Conservation (phyloP, 805 yeast species). For the Ogataea parapolymorpha region DNA sequence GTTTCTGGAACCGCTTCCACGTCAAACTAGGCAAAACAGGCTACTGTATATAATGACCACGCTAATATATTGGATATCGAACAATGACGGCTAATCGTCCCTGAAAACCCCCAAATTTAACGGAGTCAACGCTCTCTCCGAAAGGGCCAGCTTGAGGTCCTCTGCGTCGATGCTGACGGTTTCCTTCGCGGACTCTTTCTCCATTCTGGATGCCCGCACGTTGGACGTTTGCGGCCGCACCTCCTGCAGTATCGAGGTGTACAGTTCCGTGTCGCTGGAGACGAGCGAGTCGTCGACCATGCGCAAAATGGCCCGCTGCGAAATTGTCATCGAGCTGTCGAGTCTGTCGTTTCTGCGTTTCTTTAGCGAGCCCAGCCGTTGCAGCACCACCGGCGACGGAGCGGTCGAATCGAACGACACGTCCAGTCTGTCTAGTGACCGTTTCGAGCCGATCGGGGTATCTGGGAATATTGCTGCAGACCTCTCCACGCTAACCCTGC, state of each 20-base stretch:
- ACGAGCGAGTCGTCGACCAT: conserved; percentile 40
- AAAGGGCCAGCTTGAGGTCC: conserved; percentile 29
- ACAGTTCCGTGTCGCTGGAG: conserved; percentile 34
- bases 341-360: conserved; percentile 29
- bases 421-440: conserved; percentile 16
- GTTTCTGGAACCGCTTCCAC: background rate
- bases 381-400: conserved; percentile 16
- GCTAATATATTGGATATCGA: background rate
- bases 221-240: conserved; percentile 6
- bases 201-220: conserved; percentile 6
- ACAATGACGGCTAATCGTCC: background rate
- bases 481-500: background rate
- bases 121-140: conserved; percentile 13
- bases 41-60: conserved; percentile 3
- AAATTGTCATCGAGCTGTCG: conserved; percentile 36
- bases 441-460: conserved; percentile 17
- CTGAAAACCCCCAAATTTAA: background rate
- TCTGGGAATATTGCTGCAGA: conserved; percentile 4
- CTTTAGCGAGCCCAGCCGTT: conserved; percentile 14
- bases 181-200: conserved; percentile 10
- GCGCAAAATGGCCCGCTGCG: conserved; percentile 35
- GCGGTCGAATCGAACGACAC: conserved; percentile 12
- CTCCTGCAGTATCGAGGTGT: conserved; percentile 21
- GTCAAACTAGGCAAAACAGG: conserved; percentile 2
- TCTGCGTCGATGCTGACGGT: conserved; percentile 29